phyloP scores from a whole-genome alignment of 306 rosid species.

The Senna tora region DNA sequence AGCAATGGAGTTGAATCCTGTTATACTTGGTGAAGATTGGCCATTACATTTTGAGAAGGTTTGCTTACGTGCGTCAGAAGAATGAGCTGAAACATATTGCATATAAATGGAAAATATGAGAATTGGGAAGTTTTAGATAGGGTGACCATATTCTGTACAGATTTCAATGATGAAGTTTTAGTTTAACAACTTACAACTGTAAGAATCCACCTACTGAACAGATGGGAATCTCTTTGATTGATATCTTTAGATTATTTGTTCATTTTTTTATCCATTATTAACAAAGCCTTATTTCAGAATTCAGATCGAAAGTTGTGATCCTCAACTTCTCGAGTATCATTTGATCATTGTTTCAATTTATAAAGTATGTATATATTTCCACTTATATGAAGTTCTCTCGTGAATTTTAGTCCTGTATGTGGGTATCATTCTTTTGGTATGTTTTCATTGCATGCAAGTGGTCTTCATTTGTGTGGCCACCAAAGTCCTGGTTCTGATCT shows the following conservation, averaged over 20 bases:
- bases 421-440: constrained; percentile 1
- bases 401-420: constrained; percentile 5
- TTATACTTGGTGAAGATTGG: constrained; percentile 68
- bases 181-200: constrained; percentile 16
- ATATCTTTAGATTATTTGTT: constrained; percentile 27
- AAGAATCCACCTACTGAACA: constrained; percentile 38
- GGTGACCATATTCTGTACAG: constrained; percentile 48
- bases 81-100: constrained; percentile 39
- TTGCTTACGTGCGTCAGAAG: constrained; percentile 46
- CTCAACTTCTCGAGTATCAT: constrained; percentile 8
- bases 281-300: not conserved
- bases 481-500: not conserved
- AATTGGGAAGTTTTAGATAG: constrained; percentile 41
- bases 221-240: constrained; percentile 34
- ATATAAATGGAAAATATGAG: constrained; percentile 28
- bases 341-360: not conserved
- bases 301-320: constrained; percentile 18
- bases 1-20: constrained; percentile 65
- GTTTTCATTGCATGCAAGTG: constrained; percentile 24
- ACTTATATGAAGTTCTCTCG: not conserved
- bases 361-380: not conserved
- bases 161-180: constrained; percentile 31
- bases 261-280: not conserved
- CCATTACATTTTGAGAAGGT: constrained; percentile 56
- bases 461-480: not conserved